These are phyloP conservation scores for Penicillium paneum DNA, from an alignment of 2,329 filamentous ascomycete genomes.

Conservation along the genomic window DNA sequence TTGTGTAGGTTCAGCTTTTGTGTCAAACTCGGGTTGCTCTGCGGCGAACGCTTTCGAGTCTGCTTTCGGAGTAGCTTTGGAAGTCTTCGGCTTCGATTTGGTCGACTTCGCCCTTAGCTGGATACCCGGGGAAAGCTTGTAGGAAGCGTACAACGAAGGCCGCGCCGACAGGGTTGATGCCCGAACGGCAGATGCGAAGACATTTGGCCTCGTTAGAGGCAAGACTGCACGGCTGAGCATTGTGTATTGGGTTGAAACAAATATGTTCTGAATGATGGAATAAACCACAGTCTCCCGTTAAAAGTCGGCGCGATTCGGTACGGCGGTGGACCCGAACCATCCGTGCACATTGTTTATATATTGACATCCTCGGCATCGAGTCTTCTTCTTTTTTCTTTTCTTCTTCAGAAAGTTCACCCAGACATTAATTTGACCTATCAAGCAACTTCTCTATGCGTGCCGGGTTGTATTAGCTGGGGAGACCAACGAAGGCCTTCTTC, in stretches of 20 bases:
- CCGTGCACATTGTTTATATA: conserved; percentile 22
- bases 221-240: conserved; percentile 48
- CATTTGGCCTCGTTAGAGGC: conserved; percentile 45
- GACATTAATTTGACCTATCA: conserved; percentile 58
- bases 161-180: conserved; percentile 32
- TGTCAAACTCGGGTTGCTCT: conserved; percentile 41
- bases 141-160: conserved; percentile 37
- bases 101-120: conserved; percentile 22
- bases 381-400: conserved; percentile 40
- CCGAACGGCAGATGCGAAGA: conserved; percentile 36
- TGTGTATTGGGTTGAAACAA: conserved; percentile 16
- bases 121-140: conserved; percentile 34
- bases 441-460: conserved; percentile 48
- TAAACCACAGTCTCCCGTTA: conserved; percentile 20
- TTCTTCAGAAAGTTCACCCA: conserved; percentile 57
- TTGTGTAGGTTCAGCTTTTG: conserved; percentile 33
- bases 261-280: conserved; percentile 10
- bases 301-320: conserved; percentile 31
- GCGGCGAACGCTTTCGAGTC: conserved; percentile 29
- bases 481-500: conserved; percentile 41
- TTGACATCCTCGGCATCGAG: conserved; percentile 8
- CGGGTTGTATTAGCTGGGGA: conserved; percentile 59
- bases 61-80: conserved; percentile 19
- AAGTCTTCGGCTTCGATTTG: conserved; percentile 26
- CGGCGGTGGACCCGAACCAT: conserved; percentile 23